A percentile compares a stretch with the other conserved stretches of the same genome.
Conservation (phyloP, 345 rosid species). For the Linum trigynum region DNA sequence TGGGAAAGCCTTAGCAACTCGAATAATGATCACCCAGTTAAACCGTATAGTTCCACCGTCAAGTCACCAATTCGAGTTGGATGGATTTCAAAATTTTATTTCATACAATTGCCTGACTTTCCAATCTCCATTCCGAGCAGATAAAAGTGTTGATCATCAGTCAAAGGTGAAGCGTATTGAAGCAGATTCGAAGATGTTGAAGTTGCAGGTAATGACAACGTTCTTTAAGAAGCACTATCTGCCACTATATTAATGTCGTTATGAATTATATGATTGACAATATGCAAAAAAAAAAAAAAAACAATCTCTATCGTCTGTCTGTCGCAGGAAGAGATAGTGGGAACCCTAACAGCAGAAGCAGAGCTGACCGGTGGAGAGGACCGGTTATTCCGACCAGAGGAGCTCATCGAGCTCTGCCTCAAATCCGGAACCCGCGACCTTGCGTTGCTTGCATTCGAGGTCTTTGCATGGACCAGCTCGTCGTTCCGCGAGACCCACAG, state of each 20-base stretch:
- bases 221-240: neutral
- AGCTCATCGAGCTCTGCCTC: conserved; percentile 64
- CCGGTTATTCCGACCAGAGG: conserved; percentile 56
- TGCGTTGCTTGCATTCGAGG: conserved; percentile 57
- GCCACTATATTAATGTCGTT: neutral
- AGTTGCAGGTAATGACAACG: conserved; percentile 52
- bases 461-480: conserved; percentile 83
- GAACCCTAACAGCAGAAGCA: conserved; percentile 31
- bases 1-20: no score
- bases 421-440: conserved; percentile 39
- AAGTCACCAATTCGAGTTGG: neutral
- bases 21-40: no score
- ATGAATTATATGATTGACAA: no score
- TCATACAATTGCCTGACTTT: no score
- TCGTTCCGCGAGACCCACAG: conserved; percentile 61
- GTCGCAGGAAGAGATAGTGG: conserved; percentile 59
- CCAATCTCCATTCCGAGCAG: conserved; percentile 11
- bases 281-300: no score
- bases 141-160: conserved; percentile 40
- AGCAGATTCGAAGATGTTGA: conserved; percentile 78
- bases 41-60: no score
- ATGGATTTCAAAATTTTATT: no score
- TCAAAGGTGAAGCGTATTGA: conserved; percentile 57
- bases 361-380: conserved; percentile 23
- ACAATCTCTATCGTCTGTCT: neutral